Evolutionary conservation across 129 eudicot species (phyloP).

Genomic region (Rutidosis leptorrhynchoides): DNA sequence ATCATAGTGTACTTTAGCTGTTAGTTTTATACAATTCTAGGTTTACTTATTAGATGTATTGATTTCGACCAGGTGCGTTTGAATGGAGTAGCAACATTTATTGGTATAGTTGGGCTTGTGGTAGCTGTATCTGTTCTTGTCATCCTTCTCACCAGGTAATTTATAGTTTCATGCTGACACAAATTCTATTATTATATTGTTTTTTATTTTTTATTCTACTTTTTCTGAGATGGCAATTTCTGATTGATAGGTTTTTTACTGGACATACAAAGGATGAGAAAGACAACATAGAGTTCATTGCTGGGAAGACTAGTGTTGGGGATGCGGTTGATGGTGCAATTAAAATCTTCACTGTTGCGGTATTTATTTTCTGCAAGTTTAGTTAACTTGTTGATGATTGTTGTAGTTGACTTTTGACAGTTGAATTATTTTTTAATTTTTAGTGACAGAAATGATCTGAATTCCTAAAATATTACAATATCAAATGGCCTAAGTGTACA

Average conservation of each 20-base stretch:
- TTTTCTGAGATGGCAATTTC: slow-evolving; percentile 8
- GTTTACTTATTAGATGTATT: too few relatives aligned
- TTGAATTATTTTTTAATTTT: not conserved
- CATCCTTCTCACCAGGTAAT: slow-evolving; percentile 67
- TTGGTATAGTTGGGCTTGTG: slow-evolving; percentile 82
- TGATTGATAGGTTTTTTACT: slow-evolving; percentile 57
- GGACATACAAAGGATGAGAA: slow-evolving; percentile 53
- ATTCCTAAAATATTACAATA: too few relatives aligned
- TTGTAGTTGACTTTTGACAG: slow-evolving; percentile 9
- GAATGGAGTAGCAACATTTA: slow-evolving; percentile 93
- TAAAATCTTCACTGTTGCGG: slow-evolving; percentile 90
- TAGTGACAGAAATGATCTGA: not conserved
- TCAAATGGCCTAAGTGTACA: too few relatives aligned
- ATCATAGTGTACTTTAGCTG: not conserved
- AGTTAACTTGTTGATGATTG: not conserved
- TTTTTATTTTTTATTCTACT: too few relatives aligned
- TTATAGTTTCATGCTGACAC: slow-evolving; percentile 5
- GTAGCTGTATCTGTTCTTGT: slow-evolving; percentile 74
- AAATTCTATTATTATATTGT: not conserved
- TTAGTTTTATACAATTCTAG: too few relatives aligned
- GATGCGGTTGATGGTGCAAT: slow-evolving; percentile 79
- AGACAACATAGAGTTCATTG: slow-evolving; percentile 42
- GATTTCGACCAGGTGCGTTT: slow-evolving; percentile 60
- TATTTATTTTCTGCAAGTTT: slow-evolving; percentile 33
- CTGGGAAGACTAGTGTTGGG: slow-evolving; percentile 63